Base-by-base conservation (phyloP, 768 basidiomycete species). In the Strobilomyces dryophilus region DNA sequence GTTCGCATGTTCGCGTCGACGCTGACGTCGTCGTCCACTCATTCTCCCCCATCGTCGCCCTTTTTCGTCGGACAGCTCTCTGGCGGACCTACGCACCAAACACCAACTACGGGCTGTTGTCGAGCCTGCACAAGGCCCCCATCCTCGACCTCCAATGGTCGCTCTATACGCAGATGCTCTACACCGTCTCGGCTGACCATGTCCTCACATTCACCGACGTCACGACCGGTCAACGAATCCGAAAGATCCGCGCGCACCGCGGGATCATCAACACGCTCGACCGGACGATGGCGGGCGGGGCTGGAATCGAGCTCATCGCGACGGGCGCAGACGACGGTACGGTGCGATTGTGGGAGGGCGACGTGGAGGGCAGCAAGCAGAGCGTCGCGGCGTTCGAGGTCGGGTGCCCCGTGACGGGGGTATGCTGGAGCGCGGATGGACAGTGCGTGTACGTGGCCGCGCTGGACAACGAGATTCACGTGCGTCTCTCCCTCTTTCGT, bases 381-480 rank as follows among this genome's bases (percentile, higher is more conserved):
- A 76, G 88, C 17, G 83, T 97, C 15, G 85, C 86, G 11, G 84
- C 85, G 44, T 89, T 94, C 58, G 87, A 92, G 49, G 58, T 92
- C 17, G 91, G 91, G 5, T 93, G 89, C 64, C 95, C 97, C 0
- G 89, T 93, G 29, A 99, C 95, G 14, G 78, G 87, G 1, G 95
- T 95, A 0, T 87, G 86, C 61, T 98, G 90, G 94, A 88, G 89
- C 67, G 83, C 83, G 18, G 97, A 99, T 65, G 97, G 92, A 2
- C 79, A 88, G 53, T 87, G 82, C 53, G 79, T 97, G 32, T 99
- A 92, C 59, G 81, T 92, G n/a, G 95, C 87, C 5, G 93, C 90
- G 14, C 70, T 98, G 62, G 95, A 99, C 71, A 99, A 99, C 60
- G 92, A 93, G 68, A 87, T 99, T 55, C 94, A 98, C 67, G 94